Evolutionary conservation across 2,329 filamentous ascomycete species (phyloP).

Genomic region (Colletotrichum sp.): DNA sequence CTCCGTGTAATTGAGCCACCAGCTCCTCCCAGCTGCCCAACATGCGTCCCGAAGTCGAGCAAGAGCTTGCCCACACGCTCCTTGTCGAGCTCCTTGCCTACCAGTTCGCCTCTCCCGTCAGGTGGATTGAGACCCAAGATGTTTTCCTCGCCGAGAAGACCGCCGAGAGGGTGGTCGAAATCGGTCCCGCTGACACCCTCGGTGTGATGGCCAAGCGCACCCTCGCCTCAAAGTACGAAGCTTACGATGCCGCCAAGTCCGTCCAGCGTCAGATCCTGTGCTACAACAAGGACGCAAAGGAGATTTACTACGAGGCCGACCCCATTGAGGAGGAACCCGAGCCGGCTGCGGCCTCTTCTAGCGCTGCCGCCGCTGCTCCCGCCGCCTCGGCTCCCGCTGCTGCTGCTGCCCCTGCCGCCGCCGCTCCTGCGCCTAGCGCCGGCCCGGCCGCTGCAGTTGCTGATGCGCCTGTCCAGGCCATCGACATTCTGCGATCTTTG

Average conservation of each 20-base stretch:
- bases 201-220: constrained; percentile 98
- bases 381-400: constrained; percentile 57
- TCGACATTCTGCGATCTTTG: constrained; percentile 87
- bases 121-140: constrained; percentile 99
- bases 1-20: constrained; percentile 19
- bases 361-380: constrained; percentile 54
- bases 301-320: constrained; percentile 99
- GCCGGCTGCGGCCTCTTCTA: constrained; percentile 53
- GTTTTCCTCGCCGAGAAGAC: constrained; percentile 96
- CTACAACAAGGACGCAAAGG: constrained; percentile 99
- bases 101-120: constrained; percentile 97
- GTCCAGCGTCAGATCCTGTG: constrained; percentile 97
- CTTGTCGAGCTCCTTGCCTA: constrained; percentile 99
- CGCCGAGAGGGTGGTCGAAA: constrained; percentile 96
- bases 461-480: constrained; percentile 84
- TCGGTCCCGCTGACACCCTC: constrained; percentile 95
- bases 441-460: constrained; percentile 87
- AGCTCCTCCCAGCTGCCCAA: constrained; percentile 38
- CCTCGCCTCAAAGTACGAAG: constrained; percentile 95
- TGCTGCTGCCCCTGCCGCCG: constrained; percentile 59
- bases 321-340: constrained; percentile 90
- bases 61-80: constrained; percentile 97
- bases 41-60: constrained; percentile 99
- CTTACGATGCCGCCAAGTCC: constrained; percentile 95
- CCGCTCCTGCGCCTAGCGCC: constrained; percentile 70